A percentile compares a stretch with the other conserved stretches of the same genome.
Conservation (phyloP, 1,139 yeast genomes). For the Saccharomycopsis hybrid region DNA sequence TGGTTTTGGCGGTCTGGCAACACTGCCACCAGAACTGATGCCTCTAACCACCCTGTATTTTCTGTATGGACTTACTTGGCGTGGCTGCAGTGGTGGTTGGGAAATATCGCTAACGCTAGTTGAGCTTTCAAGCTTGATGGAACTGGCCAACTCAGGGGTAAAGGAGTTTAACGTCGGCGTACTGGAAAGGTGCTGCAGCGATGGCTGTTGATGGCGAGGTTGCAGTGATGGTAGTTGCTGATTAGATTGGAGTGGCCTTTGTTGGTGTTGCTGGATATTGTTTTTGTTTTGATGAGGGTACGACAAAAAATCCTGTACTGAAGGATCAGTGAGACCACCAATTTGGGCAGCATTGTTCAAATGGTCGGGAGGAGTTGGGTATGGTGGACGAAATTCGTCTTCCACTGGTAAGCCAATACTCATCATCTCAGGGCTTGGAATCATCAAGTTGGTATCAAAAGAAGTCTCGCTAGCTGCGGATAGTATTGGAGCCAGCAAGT, state of each 20-base stretch:
- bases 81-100: background rate
- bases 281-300: background rate
- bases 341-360: background rate
- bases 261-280: background rate
- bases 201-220: background rate
- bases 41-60: conserved; percentile 48
- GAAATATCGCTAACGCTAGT: too few species aligned
- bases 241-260: too few species aligned
- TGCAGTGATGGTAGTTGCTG: too few species aligned
- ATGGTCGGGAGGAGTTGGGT: conserved; percentile 1
- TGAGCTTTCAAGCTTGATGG: too few species aligned
- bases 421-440: conserved; percentile 1
- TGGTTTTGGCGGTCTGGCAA: conserved; percentile 49
- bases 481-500: conserved; percentile 2
- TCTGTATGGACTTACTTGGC: conserved; percentile 1
- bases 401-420: background rate
- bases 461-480: conserved; percentile 9
- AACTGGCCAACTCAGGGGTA: background rate
- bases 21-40: conserved; percentile 51
- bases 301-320: background rate
- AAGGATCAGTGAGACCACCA: background rate
- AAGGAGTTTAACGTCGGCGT: background rate
- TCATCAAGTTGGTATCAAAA: conserved; percentile 6
- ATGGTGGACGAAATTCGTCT: background rate
- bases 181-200: background rate